Conservation (phyloP, 1,139 yeast species). For the Blastobotrys buckinghamii region DNA sequence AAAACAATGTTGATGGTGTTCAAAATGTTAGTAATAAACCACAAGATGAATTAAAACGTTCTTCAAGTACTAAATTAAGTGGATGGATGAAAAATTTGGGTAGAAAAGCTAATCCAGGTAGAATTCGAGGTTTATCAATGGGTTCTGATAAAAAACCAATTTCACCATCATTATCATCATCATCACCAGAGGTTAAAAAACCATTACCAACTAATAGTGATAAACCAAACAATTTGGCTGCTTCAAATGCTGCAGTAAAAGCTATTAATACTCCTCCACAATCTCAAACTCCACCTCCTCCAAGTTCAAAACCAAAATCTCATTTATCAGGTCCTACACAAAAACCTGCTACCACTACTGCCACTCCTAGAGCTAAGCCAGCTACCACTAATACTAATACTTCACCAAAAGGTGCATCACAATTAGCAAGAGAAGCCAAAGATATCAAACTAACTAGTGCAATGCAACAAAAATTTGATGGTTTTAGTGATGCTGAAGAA, state of each 20-base stretch:
- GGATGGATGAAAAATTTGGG: constrained; percentile 6
- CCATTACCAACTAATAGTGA: neutral
- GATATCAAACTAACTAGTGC: neutral
- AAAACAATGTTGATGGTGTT: neutral
- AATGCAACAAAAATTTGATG: constrained; percentile 13
- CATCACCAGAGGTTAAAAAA: neutral
- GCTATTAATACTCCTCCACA: constrained; percentile 13
- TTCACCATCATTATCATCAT: neutral
- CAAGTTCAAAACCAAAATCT: neutral
- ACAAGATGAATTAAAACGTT: neutral
- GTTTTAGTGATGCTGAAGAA: constrained; percentile 10
- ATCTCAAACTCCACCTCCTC: neutral
- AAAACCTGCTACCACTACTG: neutral
- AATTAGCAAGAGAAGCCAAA: constrained; percentile 4
- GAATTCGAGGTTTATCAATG: constrained; percentile 6
- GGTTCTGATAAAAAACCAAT: neutral
- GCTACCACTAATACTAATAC: constrained; percentile 22
- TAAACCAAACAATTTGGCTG: neutral
- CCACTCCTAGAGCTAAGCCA: neutral
- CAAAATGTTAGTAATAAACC: neutral
- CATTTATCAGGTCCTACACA: neutral
- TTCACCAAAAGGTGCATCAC: constrained; percentile 19
- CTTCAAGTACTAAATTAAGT: neutral
- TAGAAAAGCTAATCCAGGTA: constrained; percentile 6
- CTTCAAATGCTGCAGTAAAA: neutral